A percentile compares a stretch with the other conserved stretches of the same genome.
Conservation (phyloP, 2,329 filamentous ascomycete species). For the Podosphaera xanthii region DNA sequence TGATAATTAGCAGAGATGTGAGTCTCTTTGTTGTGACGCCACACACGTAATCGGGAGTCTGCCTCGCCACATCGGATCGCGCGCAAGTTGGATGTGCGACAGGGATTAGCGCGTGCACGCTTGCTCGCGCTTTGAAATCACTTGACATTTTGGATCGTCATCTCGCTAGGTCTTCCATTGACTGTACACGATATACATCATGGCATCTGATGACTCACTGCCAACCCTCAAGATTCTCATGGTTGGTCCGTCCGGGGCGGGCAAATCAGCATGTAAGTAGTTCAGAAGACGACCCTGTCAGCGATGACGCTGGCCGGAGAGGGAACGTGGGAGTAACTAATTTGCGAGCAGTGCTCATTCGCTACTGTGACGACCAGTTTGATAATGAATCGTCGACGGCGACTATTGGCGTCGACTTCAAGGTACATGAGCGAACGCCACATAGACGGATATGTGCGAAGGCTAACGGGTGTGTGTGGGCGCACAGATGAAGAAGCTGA, state of each 20-base stretch:
- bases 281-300: too few species aligned
- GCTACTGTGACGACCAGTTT: slow-evolving; percentile 34
- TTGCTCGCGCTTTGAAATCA: too few species aligned
- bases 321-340: background rate
- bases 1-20: too few species aligned
- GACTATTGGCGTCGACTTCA: slow-evolving; percentile 34
- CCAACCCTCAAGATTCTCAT: slow-evolving; percentile 30
- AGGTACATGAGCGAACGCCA: slow-evolving; percentile 18
- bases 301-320: too few species aligned
- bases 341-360: slow-evolving; percentile 22
- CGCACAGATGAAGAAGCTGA: slow-evolving; percentile 26
- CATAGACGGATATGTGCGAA: background rate
- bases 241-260: slow-evolving; percentile 31
- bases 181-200: slow-evolving; percentile 7
- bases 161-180: too few species aligned
- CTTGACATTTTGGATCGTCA: too few species aligned
- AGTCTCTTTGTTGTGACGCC: too few species aligned
- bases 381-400: slow-evolving; percentile 30
- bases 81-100: too few species aligned
- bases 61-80: too few species aligned
- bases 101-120: too few species aligned
- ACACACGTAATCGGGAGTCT: too few species aligned
- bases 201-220: slow-evolving; percentile 24
- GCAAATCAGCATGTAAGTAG: slow-evolving; percentile 29
- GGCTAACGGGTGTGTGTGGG: background rate